These are phyloP conservation scores for Mallotus nudiflorus DNA, from an alignment of 345 rosid genomes.

Conservation along the genomic window DNA sequence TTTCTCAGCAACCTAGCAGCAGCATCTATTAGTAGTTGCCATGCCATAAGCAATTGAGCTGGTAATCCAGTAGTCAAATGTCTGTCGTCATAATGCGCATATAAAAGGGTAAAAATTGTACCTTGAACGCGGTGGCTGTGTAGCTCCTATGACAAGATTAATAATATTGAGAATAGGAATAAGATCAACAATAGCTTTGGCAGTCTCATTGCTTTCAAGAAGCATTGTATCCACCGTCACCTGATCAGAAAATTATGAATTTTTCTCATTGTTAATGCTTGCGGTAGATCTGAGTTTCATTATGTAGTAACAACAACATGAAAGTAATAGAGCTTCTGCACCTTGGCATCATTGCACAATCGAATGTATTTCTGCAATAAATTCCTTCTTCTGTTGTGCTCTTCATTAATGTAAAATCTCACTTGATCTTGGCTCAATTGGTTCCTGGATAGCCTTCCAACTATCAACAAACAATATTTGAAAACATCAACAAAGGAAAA, in stretches of 20 bases:
- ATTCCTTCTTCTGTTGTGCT: constrained; percentile 53
- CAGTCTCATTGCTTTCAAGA: constrained; percentile 42
- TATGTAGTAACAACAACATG: background rate
- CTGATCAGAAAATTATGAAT: constrained; percentile 23
- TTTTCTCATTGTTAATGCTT: background rate
- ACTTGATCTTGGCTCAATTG: constrained; percentile 54
- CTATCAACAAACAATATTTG: too few species aligned
- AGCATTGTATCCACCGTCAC: constrained; percentile 59
- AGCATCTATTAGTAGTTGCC: too few species aligned
- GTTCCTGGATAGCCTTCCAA: constrained; percentile 55
- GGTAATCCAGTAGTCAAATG: too few species aligned
- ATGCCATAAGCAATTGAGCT: too few species aligned
- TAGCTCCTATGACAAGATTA: constrained; percentile 57
- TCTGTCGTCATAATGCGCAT: too few species aligned
- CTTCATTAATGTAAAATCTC: constrained; percentile 53
- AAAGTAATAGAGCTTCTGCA: constrained; percentile 3
- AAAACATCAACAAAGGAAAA: background rate
- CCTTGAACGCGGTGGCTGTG: constrained; percentile 41
- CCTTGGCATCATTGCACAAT: constrained; percentile 52
- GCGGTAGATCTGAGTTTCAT: too few species aligned
- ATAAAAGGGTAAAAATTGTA: too few species aligned
- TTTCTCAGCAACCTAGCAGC: constrained; percentile 31
- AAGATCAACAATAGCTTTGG: constrained; percentile 56
- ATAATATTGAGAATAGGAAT: constrained; percentile 61
- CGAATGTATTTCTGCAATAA: constrained; percentile 55